Conservation (phyloP, 805 yeast genomes). For the Jamesozyma piceae region DNA sequence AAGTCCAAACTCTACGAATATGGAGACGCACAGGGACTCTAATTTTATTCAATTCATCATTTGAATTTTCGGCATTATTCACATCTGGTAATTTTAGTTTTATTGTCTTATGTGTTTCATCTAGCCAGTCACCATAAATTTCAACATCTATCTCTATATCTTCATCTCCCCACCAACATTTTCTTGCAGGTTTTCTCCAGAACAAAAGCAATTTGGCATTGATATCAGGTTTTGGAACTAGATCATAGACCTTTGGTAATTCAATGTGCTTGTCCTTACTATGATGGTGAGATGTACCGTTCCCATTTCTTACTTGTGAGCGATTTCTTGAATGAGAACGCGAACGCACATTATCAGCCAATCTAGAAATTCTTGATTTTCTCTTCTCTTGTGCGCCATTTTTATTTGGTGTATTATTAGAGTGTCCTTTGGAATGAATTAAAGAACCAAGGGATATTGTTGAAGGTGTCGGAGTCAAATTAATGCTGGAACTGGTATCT, state of each 20-base stretch:
- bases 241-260: conserved; percentile 24
- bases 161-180: conserved; percentile 93
- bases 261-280: conserved; percentile 20
- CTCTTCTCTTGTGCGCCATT: conserved; percentile 24
- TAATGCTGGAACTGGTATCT: not conserved
- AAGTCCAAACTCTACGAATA: conserved; percentile 91
- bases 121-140: conserved; percentile 22
- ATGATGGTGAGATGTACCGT: conserved; percentile 15
- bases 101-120: conserved; percentile 8
- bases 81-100: conserved; percentile 10
- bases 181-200: conserved; percentile 97
- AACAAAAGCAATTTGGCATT: conserved; percentile 67
- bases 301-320: conserved; percentile 33
- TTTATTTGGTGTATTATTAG: conserved; percentile 20
- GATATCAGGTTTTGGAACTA: conserved; percentile 30
- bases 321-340: conserved; percentile 45
- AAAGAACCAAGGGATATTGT: conserved; percentile 8
- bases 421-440: conserved; percentile 24
- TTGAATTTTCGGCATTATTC: conserved; percentile 7
- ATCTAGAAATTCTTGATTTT: conserved; percentile 48
- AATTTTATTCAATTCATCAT: conserved; percentile 13
- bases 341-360: conserved; percentile 53
- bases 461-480: conserved; percentile 11
- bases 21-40: conserved; percentile 57
- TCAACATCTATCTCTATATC: conserved; percentile 37